phyloP scores from a whole-genome alignment of 2,329 filamentous ascomycete genomes.

The Cladosporium sp. region DNA sequence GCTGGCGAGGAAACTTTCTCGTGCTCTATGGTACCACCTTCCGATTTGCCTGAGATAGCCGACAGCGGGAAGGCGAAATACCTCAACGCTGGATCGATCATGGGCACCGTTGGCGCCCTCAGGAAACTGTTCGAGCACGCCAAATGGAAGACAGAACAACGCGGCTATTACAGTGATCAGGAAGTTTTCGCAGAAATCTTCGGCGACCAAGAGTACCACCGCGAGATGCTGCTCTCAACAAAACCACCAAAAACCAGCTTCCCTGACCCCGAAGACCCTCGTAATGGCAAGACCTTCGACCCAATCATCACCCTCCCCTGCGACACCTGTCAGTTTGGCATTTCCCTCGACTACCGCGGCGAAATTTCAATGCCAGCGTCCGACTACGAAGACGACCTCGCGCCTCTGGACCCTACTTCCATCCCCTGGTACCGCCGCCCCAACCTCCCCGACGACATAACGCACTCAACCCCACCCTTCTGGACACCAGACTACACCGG shows the following conservation, averaged over 20 bases:
- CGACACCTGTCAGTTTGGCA: slow-evolving; percentile 30
- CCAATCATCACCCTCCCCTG: not conserved
- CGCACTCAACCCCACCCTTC: slow-evolving; percentile 19
- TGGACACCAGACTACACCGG: slow-evolving; percentile 18
- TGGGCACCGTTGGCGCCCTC: slow-evolving; percentile 23
- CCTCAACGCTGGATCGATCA: slow-evolving; percentile 21
- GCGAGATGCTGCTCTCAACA: slow-evolving; percentile 14
- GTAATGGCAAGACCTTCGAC: not conserved
- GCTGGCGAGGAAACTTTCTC: slow-evolving; percentile 40
- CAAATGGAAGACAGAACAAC: slow-evolving; percentile 20
- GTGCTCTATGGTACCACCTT: slow-evolving; percentile 49
- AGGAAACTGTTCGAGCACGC: slow-evolving; percentile 26
- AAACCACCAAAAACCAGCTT: not conserved
- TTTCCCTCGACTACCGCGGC: slow-evolving; percentile 25
- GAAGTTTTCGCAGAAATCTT: slow-evolving; percentile 27
- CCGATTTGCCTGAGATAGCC: slow-evolving; percentile 43
- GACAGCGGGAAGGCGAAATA: slow-evolving; percentile 45
- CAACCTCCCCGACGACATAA: slow-evolving; percentile 19
- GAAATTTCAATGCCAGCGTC: slow-evolving; percentile 21
- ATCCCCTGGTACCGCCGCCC: slow-evolving; percentile 11
- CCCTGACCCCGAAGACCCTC: not conserved
- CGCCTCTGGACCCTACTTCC: slow-evolving; percentile 15
- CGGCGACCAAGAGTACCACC: slow-evolving; percentile 27
- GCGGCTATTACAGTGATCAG: slow-evolving; percentile 31
- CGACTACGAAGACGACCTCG: slow-evolving; percentile 22